Conservation (phyloP, 176 grass and related monocot genomes). For the Calamus simplicifolius region DNA sequence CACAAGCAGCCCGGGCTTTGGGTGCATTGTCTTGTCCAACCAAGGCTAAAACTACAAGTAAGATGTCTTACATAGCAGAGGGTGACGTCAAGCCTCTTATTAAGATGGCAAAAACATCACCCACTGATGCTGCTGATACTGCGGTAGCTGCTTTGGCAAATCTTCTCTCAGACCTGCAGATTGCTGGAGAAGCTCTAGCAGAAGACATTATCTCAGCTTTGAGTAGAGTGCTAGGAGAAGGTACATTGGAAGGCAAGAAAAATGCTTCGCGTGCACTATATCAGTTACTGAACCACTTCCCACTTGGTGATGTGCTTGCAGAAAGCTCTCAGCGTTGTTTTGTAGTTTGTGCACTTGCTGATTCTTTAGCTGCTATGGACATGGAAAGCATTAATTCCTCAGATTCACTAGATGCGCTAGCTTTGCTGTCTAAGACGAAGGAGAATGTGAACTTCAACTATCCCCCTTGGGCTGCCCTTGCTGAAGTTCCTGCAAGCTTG, state of each 20-base stretch:
- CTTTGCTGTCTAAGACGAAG: conserved; percentile 52
- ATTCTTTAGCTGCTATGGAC: conserved; percentile 62
- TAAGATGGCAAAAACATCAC: conserved; percentile 80
- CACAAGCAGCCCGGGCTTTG: conserved; percentile 87
- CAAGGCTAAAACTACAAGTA: conserved; percentile 60
- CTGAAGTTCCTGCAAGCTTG: conserved; percentile 63
- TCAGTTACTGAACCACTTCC: conserved; percentile 77
- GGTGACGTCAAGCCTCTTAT: conserved; percentile 74
- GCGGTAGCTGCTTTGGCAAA: conserved; percentile 82
- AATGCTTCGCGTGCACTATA: conserved; percentile 62
- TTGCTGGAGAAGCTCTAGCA: conserved; percentile 71
- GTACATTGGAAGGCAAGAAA: conserved; percentile 83
- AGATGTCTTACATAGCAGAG: conserved; percentile 64
- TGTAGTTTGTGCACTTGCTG: conserved; percentile 63
- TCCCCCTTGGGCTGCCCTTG: conserved; percentile 53
- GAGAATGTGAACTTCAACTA: conserved; percentile 43
- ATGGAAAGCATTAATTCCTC: conserved; percentile 42
- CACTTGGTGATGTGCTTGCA: conserved; percentile 53
- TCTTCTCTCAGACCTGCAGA: conserved; percentile 64
- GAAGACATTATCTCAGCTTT: conserved; percentile 72
- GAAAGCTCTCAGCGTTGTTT: conserved; percentile 65
- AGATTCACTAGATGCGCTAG: conserved; percentile 63
- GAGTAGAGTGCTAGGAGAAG: conserved; percentile 77
- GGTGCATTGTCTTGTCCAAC: conserved; percentile 64
- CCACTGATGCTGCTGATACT: conserved; percentile 77